Evolutionary conservation across 495 filamentous ascomycete genomes (phyloP), one percentile per base, ranked within the genome.

Genomic region (Hypomontagnella submonticulosa): DNA sequence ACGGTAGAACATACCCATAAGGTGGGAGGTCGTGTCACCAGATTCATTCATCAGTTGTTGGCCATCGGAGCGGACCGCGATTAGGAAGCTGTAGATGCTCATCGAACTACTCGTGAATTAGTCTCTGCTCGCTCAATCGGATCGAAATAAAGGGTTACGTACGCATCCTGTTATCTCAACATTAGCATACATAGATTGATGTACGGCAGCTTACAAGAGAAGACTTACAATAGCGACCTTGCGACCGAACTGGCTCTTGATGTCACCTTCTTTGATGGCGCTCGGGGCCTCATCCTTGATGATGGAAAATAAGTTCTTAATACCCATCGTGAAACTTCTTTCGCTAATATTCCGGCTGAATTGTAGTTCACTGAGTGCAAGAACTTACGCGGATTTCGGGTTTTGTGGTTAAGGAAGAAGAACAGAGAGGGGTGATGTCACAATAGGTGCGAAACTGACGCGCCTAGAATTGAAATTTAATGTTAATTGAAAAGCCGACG

Each of bases 1-100:
- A 63, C 95, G 95, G 82, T 99, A 99, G 80, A 99, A 99, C 89
- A 99, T 93, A 66, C 95, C 95, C 94, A 98, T 97, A 15, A 99
- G 80, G 76, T 99, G 95, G 6, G 95, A 98, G 0, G 95, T 99
- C 0, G 95, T 99, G 66, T 97, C 93, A 66, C 95, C 95, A 38
- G 85, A 87, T 65, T 99, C 95, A 71, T 87, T 93, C 85, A 88
- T 98, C 59, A 99, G 87, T 77, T 97, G 93, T 76, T 99, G 91
- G 61, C 95, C 95, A 68, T 96, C 92, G 58, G 92, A 97, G 48
- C 95, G 93, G 37, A 99, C 95, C 12, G 96, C 96, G 70, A 99
- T 92, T 42, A 99, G 86, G 83, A 99, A 99, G 79, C 90, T 93
- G 84, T 99, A 99, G 73, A 99, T 96, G 75, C 90, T 95, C 95